Evolutionary conservation across 1,139 yeast species (phyloP).

Genomic region (Blastobotrys ciferrii): DNA sequence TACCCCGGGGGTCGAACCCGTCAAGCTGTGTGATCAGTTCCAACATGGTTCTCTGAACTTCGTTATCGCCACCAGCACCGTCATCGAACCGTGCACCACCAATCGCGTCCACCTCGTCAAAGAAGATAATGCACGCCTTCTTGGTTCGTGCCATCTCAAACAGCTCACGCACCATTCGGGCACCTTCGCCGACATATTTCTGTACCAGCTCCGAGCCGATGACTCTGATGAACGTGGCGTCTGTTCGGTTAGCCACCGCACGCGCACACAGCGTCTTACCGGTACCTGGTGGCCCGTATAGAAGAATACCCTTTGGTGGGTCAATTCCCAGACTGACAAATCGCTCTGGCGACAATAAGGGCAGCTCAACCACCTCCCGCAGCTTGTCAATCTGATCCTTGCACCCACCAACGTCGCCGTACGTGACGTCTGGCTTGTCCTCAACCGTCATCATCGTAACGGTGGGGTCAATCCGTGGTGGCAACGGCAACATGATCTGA

Average conservation of each 20-base stretch:
- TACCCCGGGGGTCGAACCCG: slow-evolving; percentile 98
- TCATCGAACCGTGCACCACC: slow-evolving; percentile 99
- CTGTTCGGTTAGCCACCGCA: slow-evolving; percentile 98
- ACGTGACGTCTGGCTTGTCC: slow-evolving; percentile 87
- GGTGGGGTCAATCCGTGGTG: slow-evolving; percentile 95
- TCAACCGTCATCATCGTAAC: slow-evolving; percentile 99
- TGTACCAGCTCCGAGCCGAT: slow-evolving; percentile 98
- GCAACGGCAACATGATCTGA: slow-evolving; percentile 93
- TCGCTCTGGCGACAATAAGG: slow-evolving; percentile 90
- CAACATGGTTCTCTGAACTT: slow-evolving; percentile 98
- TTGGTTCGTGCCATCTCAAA: slow-evolving; percentile 98
- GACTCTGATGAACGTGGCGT: slow-evolving; percentile 95
- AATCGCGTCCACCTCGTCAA: slow-evolving; percentile 97
- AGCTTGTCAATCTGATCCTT: slow-evolving; percentile 96
- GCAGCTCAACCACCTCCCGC: slow-evolving; percentile 95
- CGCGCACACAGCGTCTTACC: slow-evolving; percentile 97
- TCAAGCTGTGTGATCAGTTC: slow-evolving; percentile 95
- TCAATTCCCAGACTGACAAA: slow-evolving; percentile 95
- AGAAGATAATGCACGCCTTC: slow-evolving; percentile 93
- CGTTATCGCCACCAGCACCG: slow-evolving; percentile 99
- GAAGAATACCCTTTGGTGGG: slow-evolving; percentile 94
- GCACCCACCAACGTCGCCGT: slow-evolving; percentile 93
- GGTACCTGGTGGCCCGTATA: slow-evolving; percentile 98
- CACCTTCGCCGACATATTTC: slow-evolving; percentile 98
- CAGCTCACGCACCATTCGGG: slow-evolving; percentile 96